Evolutionary conservation across 345 rosid species (phyloP).

Genomic region (Passiflora organensis): DNA sequence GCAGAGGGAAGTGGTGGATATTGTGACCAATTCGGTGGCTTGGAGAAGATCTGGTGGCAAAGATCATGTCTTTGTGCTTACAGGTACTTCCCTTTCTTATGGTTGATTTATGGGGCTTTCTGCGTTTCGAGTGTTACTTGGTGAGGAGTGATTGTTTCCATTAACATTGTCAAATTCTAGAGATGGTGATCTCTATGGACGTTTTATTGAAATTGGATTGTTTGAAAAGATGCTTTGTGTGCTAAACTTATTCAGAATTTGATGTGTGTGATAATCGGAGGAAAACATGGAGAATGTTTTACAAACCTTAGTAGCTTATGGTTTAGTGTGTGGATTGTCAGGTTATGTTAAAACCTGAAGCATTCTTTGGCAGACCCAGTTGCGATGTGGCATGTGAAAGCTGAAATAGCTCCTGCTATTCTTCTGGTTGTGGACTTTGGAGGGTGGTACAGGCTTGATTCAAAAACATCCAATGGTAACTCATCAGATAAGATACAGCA

Average conservation of each 20-base stretch:
- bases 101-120: too few species aligned
- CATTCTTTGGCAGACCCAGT: conserved; percentile 99
- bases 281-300: neutral
- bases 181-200: neutral
- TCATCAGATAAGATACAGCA: conserved; percentile 58
- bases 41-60: conserved; percentile 79
- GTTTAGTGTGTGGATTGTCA: conserved; percentile 50
- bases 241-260: neutral
- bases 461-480: conserved; percentile 48
- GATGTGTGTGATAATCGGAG: neutral
- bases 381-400: conserved; percentile 95
- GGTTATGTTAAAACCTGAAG: conserved; percentile 75
- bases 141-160: neutral
- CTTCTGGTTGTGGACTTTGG: conserved; percentile 97
- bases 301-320: conserved; percentile 45
- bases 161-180: too few species aligned
- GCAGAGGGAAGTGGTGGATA: conserved; percentile 62
- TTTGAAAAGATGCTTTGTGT: too few species aligned
- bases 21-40: conserved; percentile 54
- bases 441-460: conserved; percentile 87
- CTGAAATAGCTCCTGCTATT: conserved; percentile 72
- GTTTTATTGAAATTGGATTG: neutral
- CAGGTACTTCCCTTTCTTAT: conserved; percentile 42
- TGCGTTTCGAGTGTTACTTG: neutral
- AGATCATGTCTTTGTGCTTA: conserved; percentile 91